Evolutionary conservation across 208 protist species (phyloP), one percentile per base, ranked within the genome.

Genomic region (Endotrypanum monterogeii): DNA sequence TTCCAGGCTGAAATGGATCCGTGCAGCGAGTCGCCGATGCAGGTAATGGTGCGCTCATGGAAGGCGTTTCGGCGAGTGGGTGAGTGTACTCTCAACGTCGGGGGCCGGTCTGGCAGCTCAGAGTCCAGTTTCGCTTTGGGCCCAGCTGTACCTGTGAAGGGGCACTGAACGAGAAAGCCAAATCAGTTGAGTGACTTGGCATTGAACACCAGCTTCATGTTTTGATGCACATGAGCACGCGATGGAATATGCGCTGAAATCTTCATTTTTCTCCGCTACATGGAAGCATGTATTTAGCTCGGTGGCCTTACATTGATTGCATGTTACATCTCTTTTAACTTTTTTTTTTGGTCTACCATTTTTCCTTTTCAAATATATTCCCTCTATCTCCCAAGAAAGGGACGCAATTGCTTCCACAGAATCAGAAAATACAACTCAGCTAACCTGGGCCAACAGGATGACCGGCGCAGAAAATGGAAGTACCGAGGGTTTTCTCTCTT

Each of bases 1-100:
- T 90, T 93, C 67, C 79, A 87, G 50, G 78, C 82, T 3, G 88
- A 93, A 74, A 85, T 90, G 83, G 83, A 93, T 67, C 86, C 85
- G 18, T 28, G 46, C 20, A 81, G 74, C 20, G 60, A 78, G 56
- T 79, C 74, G 30, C 83, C 81, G 28, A 84, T 93, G 78, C 83
- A 89, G 78, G 52, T 79, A 12, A 89, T 89, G 57, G 60, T 87
- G 71, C 58, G 78, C 56, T 93, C 88, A 20, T 89, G 83, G 86
- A 90, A 79, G 72, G 58, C 67, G 3, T 80, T 86, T 32, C 76
- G 74, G 28, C 78, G 72, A 30, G 69, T 86, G n/a, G 76, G 69
- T n/a, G 79, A 77, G 67, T 81, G 83, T 35, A 50, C 74, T 25
- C 56, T 85, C 39, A 74, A 74, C 46, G 55, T 85, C 32, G 67